Conservation (phyloP, 1,139 yeast genomes). For the Pichia sp. region DNA sequence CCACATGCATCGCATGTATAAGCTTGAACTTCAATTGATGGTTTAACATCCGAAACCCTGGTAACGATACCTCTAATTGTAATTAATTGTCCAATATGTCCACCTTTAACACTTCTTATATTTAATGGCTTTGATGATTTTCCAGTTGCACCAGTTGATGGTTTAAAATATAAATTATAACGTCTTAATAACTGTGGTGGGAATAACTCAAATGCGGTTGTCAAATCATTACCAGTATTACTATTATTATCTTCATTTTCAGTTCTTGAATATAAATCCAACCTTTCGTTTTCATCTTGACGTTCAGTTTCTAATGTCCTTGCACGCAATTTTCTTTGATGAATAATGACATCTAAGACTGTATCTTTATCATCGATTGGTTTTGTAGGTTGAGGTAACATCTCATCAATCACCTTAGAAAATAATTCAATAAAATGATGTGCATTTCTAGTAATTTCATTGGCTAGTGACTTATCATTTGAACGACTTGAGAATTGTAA, state of each 20-base stretch:
- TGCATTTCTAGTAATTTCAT: conserved; percentile 63
- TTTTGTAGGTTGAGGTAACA: conserved; percentile 75
- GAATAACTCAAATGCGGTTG: conserved; percentile 40
- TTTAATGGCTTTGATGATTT: conserved; percentile 56
- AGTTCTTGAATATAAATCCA: conserved; percentile 27
- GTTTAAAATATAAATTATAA: conserved; percentile 80
- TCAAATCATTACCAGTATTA: conserved; percentile 26
- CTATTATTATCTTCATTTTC: conserved; percentile 22
- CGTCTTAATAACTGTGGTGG: conserved; percentile 86
- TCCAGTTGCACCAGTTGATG: conserved; percentile 44
- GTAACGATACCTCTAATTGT: conserved; percentile 94
- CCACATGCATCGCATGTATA: conserved; percentile 98
- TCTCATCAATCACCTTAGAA: conserved; percentile 64
- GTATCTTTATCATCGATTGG: conserved; percentile 80
- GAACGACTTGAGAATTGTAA: conserved; percentile 7
- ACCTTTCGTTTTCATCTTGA: conserved; percentile 41
- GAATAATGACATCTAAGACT: conserved; percentile 86
- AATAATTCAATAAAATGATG: conserved; percentile 74
- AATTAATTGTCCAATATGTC: conserved; percentile 74
- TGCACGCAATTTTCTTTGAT: conserved; percentile 82
- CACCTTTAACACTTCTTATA: conserved; percentile 85
- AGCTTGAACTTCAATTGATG: conserved; percentile 84
- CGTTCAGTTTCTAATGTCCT: conserved; percentile 64
- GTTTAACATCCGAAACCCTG: conserved; percentile 93
- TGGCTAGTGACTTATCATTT: conserved; percentile 36